Conservation (phyloP, 441 rosid species). For the Codiaeum variegatum region DNA sequence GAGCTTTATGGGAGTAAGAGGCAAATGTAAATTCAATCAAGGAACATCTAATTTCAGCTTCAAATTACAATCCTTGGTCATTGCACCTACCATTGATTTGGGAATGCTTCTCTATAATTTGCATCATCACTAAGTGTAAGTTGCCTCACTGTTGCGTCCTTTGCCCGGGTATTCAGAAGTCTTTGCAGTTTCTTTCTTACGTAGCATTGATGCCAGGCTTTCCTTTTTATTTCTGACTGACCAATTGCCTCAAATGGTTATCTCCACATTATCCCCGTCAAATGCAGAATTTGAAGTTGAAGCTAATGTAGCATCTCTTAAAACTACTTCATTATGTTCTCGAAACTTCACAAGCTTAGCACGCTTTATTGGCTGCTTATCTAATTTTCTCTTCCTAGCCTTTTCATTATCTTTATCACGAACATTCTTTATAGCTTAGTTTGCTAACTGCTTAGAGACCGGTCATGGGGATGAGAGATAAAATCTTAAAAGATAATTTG, state of each 20-base stretch:
- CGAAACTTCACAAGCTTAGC: conserved; percentile 71
- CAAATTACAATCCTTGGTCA: neutral
- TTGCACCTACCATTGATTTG: conserved; percentile 75
- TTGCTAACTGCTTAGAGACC: conserved; percentile 60
- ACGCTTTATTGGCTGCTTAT: conserved; percentile 43
- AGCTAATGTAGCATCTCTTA: conserved; percentile 71
- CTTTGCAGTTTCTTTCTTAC: conserved; percentile 58
- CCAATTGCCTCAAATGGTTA: conserved; percentile 27
- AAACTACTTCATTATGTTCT: conserved; percentile 72
- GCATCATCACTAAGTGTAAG: conserved; percentile 52
- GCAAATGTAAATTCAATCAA: neutral
- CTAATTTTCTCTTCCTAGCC: conserved; percentile 47
- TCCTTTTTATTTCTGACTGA: conserved; percentile 46
- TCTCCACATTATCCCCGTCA: conserved; percentile 37
- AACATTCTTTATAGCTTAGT: conserved; percentile 75
- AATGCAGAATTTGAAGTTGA: conserved; percentile 65
- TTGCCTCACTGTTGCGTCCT: conserved; percentile 47
- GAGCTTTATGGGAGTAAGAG: neutral
- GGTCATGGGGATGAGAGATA: too few relatives aligned
- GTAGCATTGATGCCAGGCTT: conserved; percentile 58
- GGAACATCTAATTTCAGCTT: neutral
- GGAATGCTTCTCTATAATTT: conserved; percentile 61
- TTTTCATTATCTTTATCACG: conserved; percentile 56
- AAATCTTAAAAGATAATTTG: too few relatives aligned
- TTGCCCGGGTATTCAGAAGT: conserved; percentile 43